Evolutionary conservation across 2,329 filamentous ascomycete genomes (phyloP).

Genomic region (Biscogniauxia marginata): DNA sequence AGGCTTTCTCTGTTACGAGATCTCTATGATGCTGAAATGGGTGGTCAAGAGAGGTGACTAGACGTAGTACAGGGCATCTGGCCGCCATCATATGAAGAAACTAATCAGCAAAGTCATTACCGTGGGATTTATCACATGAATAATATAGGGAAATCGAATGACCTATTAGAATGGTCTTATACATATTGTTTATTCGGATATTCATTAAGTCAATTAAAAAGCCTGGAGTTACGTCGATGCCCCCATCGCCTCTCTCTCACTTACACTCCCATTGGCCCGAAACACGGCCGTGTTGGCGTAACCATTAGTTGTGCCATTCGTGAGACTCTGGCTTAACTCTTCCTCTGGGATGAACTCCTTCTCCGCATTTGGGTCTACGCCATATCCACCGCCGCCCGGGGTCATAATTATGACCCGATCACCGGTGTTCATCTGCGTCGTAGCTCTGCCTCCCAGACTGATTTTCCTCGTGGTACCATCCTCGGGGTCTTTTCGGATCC

Average conservation of each 20-base stretch:
- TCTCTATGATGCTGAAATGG: too few species aligned
- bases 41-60: too few species aligned
- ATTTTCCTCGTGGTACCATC: slow-evolving; percentile 38
- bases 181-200: neutral
- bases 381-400: slow-evolving; percentile 57
- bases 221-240: neutral
- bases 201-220: neutral
- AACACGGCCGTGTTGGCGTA: neutral
- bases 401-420: slow-evolving; percentile 61
- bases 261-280: slow-evolving; percentile 4
- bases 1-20: too few species aligned
- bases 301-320: neutral
- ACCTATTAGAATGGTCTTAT: neutral
- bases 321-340: neutral
- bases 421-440: slow-evolving; percentile 55
- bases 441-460: slow-evolving; percentile 60
- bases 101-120: too few species aligned
- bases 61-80: too few species aligned
- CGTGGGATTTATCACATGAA: too few species aligned
- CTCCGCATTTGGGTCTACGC: slow-evolving; percentile 5
- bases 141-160: neutral
- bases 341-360: slow-evolving; percentile 8
- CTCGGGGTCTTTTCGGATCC: slow-evolving; percentile 45
- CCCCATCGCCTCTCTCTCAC: slow-evolving; percentile 7
- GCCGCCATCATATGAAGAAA: too few species aligned